Percentiles rank a stretch among this genome's conserved stretches.
phyloP scores from a whole-genome alignment of 1,139 yeast genomes.

The Schizosaccharomyces versatilis region DNA sequence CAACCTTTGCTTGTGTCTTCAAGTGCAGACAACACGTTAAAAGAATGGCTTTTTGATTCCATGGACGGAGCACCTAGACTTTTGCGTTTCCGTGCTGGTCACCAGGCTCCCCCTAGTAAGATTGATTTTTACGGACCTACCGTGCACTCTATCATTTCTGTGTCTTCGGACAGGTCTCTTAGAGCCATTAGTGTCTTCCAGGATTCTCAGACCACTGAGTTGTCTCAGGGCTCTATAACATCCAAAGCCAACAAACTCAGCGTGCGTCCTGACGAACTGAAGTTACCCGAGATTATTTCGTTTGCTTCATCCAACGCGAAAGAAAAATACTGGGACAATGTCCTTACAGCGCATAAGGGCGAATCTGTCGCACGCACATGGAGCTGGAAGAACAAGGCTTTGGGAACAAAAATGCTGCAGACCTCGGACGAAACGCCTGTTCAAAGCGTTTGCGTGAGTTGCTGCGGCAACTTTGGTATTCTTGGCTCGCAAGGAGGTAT shows the following conservation, averaged over 20 bases:
- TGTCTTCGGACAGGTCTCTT: constrained; percentile 64
- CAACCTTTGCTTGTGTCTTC: constrained; percentile 81
- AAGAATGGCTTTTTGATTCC: constrained; percentile 87
- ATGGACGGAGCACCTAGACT: constrained; percentile 67
- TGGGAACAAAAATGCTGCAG: constrained; percentile 47
- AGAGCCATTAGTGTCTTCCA: constrained; percentile 86
- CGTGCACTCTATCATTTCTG: constrained; percentile 68
- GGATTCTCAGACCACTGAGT: constrained; percentile 88
- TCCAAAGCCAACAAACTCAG: constrained; percentile 26
- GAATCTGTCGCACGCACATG: constrained; percentile 76
- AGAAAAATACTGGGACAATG: constrained; percentile 85
- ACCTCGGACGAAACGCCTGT: constrained; percentile 68
- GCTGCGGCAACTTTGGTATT: constrained; percentile 85
- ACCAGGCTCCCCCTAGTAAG: constrained; percentile 68
- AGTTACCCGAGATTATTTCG: constrained; percentile 54
- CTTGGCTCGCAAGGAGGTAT: constrained; percentile 84
- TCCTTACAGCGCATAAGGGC: constrained; percentile 77
- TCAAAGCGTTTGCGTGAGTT: constrained; percentile 60
- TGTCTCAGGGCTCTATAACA: constrained; percentile 49
- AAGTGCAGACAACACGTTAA: constrained; percentile 78
- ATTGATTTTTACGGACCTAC: constrained; percentile 59
- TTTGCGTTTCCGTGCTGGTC: constrained; percentile 88
- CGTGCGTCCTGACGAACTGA: constrained; percentile 32
- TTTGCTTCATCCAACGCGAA: constrained; percentile 58
- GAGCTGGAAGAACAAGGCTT: constrained; percentile 63